A percentile compares a stretch with the other conserved stretches of the same genome.
Evolutionary conservation across 2,329 filamentous ascomycete species (phyloP).

Genomic region (Epichloe elymi): DNA sequence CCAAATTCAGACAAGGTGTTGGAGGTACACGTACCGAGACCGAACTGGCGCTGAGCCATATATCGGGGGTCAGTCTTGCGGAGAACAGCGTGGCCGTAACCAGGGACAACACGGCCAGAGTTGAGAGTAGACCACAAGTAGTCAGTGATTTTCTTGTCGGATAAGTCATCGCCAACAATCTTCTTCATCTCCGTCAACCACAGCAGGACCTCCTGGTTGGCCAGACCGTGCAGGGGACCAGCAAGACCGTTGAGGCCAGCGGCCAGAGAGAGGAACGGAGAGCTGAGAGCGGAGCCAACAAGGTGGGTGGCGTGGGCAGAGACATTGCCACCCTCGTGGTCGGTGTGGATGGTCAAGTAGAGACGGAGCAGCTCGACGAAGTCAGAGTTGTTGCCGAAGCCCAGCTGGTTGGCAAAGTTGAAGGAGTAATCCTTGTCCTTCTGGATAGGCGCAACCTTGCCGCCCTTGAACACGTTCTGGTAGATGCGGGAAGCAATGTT

Average conservation of each 20-base stretch:
- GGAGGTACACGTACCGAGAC: constrained; percentile 39
- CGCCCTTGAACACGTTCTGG: constrained; percentile 99
- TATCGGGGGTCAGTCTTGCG: constrained; percentile 99
- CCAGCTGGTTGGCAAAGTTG: constrained; percentile 99
- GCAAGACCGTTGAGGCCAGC: constrained; percentile 97
- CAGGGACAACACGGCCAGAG: constrained; percentile 86
- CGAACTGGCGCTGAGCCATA: constrained; percentile 95
- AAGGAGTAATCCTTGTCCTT: constrained; percentile 99
- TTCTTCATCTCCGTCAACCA: constrained; percentile 99
- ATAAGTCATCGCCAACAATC: constrained; percentile 81
- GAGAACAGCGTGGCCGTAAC: constrained; percentile 96
- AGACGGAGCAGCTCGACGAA: constrained; percentile 97
- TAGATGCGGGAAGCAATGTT: constrained; percentile 98
- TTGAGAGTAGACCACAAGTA: constrained; percentile 99
- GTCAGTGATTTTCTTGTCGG: constrained; percentile 91
- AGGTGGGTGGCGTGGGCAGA: constrained; percentile 97
- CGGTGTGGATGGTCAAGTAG: constrained; percentile 99
- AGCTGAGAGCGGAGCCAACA: constrained; percentile 92
- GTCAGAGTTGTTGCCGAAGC: constrained; percentile 87
- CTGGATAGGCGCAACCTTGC: constrained; percentile 90
- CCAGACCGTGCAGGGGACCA: constrained; percentile 94
- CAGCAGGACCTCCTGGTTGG: constrained; percentile 98
- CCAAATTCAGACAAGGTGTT: neutral
- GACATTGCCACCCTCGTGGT: constrained; percentile 99
- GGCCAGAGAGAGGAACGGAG: constrained; percentile 89